Conservation (phyloP, 139 green algal genomes). For the Volvox reticuliferus region DNA sequence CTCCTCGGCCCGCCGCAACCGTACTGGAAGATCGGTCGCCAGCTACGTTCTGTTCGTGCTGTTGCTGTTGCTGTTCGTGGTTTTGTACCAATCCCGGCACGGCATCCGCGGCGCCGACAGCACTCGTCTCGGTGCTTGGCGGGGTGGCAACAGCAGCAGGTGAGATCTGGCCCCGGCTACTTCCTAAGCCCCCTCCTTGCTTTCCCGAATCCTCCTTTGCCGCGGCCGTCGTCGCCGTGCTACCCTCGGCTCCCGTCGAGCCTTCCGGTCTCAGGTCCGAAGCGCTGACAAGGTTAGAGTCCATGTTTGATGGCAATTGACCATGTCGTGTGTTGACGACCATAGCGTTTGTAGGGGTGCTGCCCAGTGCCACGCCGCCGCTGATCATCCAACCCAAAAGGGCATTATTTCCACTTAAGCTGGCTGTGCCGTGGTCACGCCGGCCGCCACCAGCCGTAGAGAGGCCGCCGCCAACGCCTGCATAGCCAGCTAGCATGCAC, state of each 20-base stretch:
- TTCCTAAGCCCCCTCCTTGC: background rate
- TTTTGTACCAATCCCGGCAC: background rate
- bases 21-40: no score
- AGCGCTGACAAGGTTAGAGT: background rate
- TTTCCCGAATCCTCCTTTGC: no score
- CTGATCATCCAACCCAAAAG: slow-evolving; percentile 1
- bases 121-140: background rate
- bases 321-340: background rate
- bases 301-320: background rate
- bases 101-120: background rate
- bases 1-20: no score
- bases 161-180: no score
- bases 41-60: background rate
- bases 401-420: background rate
- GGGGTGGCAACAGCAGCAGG: no score
- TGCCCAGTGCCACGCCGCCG: background rate
- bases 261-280: background rate
- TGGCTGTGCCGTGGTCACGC: background rate
- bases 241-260: background rate
- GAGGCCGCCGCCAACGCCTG: background rate
- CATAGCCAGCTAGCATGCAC: background rate
- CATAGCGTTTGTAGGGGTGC: background rate
- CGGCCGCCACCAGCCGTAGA: background rate
- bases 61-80: background rate
- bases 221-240: background rate